phyloP scores from a whole-genome alignment of 2,329 filamentous ascomycete genomes.

The Hypoxylon sp. region DNA sequence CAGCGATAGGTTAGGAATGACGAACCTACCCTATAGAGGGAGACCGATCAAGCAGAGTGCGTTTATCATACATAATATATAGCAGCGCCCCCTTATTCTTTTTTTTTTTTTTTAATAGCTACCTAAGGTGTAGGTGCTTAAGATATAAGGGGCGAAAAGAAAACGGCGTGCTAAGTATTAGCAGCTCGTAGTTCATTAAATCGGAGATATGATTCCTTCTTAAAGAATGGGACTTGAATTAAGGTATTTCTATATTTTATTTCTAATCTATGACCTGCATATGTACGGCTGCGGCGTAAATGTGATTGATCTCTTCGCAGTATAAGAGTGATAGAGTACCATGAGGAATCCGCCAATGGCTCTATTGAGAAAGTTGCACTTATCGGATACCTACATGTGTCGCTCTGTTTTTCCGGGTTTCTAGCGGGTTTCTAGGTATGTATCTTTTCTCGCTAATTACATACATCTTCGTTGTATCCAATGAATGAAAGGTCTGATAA shows the following conservation, averaged over 20 bases:
- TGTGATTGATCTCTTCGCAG: neutral
- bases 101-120: too few relatives aligned
- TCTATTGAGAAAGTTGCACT: neutral
- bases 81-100: neutral
- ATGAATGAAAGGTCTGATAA: neutral
- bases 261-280: neutral
- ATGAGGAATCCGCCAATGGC: too few relatives aligned
- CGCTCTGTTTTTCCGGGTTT: neutral
- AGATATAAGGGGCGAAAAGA: neutral
- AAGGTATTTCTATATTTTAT: neutral
- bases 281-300: conserved; percentile 1
- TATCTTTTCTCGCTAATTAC: neutral
- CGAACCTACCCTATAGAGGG: neutral
- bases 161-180: neutral
- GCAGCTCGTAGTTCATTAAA: neutral
- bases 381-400: neutral
- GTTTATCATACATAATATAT: neutral
- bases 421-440: too few relatives aligned
- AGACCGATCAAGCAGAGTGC: neutral
- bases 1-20: neutral
- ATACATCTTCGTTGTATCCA: too few relatives aligned
- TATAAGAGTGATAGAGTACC: neutral
- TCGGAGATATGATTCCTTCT: neutral
- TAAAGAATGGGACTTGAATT: neutral
- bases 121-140: neutral